phyloP scores from a whole-genome alignment of 768 basidiomycete species.

The Calocybe cyanea region DNA sequence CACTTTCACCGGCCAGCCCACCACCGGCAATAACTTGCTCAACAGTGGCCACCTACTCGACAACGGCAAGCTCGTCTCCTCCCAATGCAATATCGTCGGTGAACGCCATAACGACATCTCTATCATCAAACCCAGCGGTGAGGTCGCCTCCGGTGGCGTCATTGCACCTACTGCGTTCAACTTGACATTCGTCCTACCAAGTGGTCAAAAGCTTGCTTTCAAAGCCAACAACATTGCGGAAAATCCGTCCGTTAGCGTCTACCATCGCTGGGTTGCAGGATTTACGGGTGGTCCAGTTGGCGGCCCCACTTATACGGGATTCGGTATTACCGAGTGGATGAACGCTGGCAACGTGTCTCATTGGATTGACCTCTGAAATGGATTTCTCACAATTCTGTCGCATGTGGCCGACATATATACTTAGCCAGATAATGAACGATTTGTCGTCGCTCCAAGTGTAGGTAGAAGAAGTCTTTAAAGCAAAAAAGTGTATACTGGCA shows the following conservation, averaged over 20 bases:
- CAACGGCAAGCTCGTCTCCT: slow-evolving; percentile 10
- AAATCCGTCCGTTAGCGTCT: slow-evolving; percentile 12
- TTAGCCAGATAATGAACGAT: no score
- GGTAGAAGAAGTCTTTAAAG: no score
- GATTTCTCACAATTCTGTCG: no score
- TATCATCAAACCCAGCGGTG: slow-evolving; percentile 9
- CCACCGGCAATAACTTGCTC: slow-evolving; percentile 12
- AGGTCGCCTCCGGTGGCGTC: slow-evolving; percentile 7
- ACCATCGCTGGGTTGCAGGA: slow-evolving; percentile 15
- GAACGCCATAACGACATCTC: slow-evolving; percentile 13
- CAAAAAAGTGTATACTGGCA: no score
- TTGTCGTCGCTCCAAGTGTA: no score
- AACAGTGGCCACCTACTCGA: slow-evolving; percentile 14
- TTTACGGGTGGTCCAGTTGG: slow-evolving; percentile 13
- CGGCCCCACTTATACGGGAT: slow-evolving; percentile 6
- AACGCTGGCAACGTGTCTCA: slow-evolving; percentile 12
- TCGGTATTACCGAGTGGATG: slow-evolving; percentile 15
- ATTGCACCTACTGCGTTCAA: slow-evolving; percentile 12
- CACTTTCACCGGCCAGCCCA: slow-evolving; percentile 12
- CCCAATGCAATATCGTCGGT: slow-evolving; percentile 16
- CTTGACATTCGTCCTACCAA: slow-evolving; percentile 10
- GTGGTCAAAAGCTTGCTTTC: slow-evolving; percentile 15
- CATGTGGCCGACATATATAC: no score
- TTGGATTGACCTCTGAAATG: no score
- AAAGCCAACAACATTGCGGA: slow-evolving; percentile 12